Evolutionary conservation across 2,329 filamentous ascomycete species (phyloP).

Genomic region (Penicillium sp.): DNA sequence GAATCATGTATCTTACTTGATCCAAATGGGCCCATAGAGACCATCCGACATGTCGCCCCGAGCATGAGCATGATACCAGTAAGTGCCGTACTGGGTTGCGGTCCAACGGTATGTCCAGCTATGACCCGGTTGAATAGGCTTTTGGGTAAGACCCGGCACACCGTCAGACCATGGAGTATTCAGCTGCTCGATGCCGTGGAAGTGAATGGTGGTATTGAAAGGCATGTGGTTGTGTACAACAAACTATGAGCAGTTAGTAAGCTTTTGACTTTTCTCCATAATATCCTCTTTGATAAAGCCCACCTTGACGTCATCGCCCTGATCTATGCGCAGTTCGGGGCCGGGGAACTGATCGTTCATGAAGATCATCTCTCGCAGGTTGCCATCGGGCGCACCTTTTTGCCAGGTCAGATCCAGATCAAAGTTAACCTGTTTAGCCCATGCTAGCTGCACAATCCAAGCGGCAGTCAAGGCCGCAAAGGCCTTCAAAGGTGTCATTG

Average conservation of each 20-base stretch:
- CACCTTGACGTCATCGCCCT: conserved; percentile 32
- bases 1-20: conserved; percentile 17
- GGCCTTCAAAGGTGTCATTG: conserved; percentile 16
- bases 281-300: background rate
- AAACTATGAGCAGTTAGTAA: conserved; percentile 16
- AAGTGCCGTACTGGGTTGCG: conserved; percentile 55
- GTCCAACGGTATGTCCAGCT: conserved; percentile 54
- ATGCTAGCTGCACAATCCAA: conserved; percentile 11
- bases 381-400: conserved; percentile 33
- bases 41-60: conserved; percentile 53
- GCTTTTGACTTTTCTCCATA: too few relatives aligned
- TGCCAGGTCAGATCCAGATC: conserved; percentile 36
- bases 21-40: conserved; percentile 51
- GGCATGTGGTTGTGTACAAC: conserved; percentile 33
- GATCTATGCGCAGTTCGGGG: conserved; percentile 26
- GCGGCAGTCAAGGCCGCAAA: conserved; percentile 11
- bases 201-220: conserved; percentile 34
- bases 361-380: conserved; percentile 32
- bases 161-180: conserved; percentile 60
- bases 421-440: conserved; percentile 20
- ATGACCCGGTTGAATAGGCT: conserved; percentile 50
- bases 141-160: conserved; percentile 56
- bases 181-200: conserved; percentile 46
- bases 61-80: conserved; percentile 48
- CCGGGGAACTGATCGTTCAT: conserved; percentile 36